phyloP scores from a whole-genome alignment of 495 filamentous ascomycete species.

The Penicillium dipodomyicola region DNA sequence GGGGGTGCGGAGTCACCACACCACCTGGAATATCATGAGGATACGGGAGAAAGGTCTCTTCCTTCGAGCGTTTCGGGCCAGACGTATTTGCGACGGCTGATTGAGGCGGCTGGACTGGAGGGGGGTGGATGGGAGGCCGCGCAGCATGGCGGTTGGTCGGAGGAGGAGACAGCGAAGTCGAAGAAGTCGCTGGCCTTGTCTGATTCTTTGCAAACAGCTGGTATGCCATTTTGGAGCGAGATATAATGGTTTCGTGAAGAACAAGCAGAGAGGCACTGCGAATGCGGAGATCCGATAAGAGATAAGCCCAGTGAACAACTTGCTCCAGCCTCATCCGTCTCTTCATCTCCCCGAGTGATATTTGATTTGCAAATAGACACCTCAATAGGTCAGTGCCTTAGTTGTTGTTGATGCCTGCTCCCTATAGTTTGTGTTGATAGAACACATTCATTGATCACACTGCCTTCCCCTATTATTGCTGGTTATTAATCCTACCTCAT shows the following conservation, averaged over 20 bases:
- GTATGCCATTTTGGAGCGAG: conserved; percentile 35
- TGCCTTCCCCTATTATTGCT: conserved; percentile 12
- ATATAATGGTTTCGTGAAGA: neutral
- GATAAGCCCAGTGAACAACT: conserved; percentile 34
- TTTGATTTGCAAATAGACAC: conserved; percentile 10
- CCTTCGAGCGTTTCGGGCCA: conserved; percentile 26
- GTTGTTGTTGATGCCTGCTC: neutral
- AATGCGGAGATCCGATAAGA: conserved; percentile 47
- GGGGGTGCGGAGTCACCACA: conserved; percentile 38
- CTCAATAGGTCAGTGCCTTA: conserved; percentile 18
- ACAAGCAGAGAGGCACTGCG: conserved; percentile 13
- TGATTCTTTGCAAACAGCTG: conserved; percentile 43
- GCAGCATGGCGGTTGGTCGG: conserved; percentile 9
- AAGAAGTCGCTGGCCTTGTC: conserved; percentile 27
- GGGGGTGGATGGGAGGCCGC: conserved; percentile 36
- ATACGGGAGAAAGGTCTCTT: conserved; percentile 37
- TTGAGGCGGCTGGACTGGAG: conserved; percentile 26
- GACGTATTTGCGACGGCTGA: conserved; percentile 25
- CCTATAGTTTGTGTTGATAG: neutral
- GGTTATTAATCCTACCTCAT: neutral
- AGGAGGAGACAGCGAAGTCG: conserved; percentile 23
- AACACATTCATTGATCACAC: neutral
- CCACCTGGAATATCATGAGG: conserved; percentile 29
- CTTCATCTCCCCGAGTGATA: conserved; percentile 8
- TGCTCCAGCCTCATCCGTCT: conserved; percentile 16